phyloP scores from a whole-genome alignment of 2,329 filamentous ascomycete species.

The Trichophyton rubrum region DNA sequence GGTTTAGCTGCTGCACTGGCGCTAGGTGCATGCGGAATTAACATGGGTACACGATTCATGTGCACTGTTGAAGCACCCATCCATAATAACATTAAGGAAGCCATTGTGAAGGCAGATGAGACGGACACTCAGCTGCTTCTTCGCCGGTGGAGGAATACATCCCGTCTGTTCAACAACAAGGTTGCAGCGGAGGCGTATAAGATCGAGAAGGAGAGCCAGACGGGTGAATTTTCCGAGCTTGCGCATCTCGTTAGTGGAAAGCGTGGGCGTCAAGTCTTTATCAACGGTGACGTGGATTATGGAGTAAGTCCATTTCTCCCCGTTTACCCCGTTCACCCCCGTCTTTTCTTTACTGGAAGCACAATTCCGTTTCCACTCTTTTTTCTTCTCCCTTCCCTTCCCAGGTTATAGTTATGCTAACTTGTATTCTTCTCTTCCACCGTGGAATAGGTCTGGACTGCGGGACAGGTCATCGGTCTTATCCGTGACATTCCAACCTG shows the following conservation, averaged over 20 bases:
- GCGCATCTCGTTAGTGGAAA: slow-evolving; percentile 80
- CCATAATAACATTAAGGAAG: slow-evolving; percentile 83
- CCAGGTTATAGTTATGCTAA: neutral
- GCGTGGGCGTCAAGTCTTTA: slow-evolving; percentile 78
- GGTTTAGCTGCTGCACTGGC: slow-evolving; percentile 83
- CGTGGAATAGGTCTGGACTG: slow-evolving; percentile 69
- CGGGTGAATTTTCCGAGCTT: slow-evolving; percentile 80
- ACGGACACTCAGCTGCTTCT: slow-evolving; percentile 83
- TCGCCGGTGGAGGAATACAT: slow-evolving; percentile 86
- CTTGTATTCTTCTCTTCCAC: slow-evolving; percentile 11
- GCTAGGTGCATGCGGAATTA: slow-evolving; percentile 84
- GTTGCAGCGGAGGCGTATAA: slow-evolving; percentile 67
- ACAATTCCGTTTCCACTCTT: neutral
- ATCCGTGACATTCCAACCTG: slow-evolving; percentile 77
- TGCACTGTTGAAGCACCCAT: slow-evolving; percentile 87
- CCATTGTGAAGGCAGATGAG: slow-evolving; percentile 79
- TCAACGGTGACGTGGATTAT: slow-evolving; percentile 80
- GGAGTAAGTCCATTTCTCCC: slow-evolving; percentile 50
- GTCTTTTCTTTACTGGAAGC: neutral
- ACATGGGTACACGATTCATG: slow-evolving; percentile 99
- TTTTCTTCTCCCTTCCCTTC: neutral
- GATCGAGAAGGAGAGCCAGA: slow-evolving; percentile 69
- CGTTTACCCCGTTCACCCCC: neutral
- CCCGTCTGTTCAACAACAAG: slow-evolving; percentile 78
- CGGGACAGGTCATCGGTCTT: slow-evolving; percentile 83